phyloP scores from a whole-genome alignment of 805 yeast genomes.

The Ogataea sp. region DNA sequence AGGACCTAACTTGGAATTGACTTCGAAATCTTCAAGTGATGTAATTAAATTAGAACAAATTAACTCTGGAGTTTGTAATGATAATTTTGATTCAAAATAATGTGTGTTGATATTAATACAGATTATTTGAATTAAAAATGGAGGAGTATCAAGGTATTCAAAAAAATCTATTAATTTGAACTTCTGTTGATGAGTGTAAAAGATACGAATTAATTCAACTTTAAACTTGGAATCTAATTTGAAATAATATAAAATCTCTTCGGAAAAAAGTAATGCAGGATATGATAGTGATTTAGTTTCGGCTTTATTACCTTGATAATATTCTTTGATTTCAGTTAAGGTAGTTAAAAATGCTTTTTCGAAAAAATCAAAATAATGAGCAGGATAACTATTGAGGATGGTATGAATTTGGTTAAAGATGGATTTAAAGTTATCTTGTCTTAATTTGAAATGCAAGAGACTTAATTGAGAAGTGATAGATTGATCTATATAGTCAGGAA shows the following conservation, averaged over 20 bases:
- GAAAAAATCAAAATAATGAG: slow-evolving; percentile 14
- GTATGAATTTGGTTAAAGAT: slow-evolving; percentile 34
- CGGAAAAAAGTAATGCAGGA: background rate
- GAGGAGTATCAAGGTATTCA: background rate
- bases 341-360: background rate
- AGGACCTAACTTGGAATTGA: background rate
- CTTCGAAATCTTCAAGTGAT: background rate
- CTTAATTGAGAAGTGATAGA: slow-evolving; percentile 45
- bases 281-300: background rate
- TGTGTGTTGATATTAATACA: background rate
- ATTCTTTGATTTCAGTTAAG: background rate
- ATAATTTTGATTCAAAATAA: background rate
- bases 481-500: slow-evolving; percentile 4
- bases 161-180: background rate
- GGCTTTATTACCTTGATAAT: background rate
- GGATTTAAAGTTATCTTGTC: slow-evolving; percentile 1
- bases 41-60: background rate
- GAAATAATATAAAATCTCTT: background rate
- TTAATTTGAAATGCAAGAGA: slow-evolving; percentile 38
- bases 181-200: background rate
- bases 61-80: background rate
- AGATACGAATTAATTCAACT: background rate
- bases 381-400: slow-evolving; percentile 31
- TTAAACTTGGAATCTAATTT: background rate
- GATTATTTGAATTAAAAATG: background rate